These are phyloP conservation scores for Arthromyces matolae DNA, from an alignment of 768 basidiomycete species.

Conservation along the genomic window DNA sequence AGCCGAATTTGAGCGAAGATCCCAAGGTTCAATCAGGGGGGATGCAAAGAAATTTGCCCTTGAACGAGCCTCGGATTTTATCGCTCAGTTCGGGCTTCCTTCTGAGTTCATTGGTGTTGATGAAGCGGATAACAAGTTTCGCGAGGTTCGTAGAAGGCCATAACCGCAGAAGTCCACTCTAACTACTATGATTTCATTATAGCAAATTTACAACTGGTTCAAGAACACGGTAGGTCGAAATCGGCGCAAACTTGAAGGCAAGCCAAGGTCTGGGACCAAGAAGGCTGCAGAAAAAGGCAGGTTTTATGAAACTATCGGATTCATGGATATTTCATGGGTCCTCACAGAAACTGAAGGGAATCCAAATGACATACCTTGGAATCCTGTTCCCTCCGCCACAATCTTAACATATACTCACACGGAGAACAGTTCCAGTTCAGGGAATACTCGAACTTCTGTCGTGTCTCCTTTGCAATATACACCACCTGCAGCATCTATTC, in stretches of 20 bases:
- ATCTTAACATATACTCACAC: conserved; percentile 38
- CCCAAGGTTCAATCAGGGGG: conserved; percentile 56
- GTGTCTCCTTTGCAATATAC: conserved; percentile 41
- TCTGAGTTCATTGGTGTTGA: conserved; percentile 50
- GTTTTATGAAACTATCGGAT: conserved; percentile 2
- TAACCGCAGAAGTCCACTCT: conserved; percentile 3
- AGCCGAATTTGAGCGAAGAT: conserved; percentile 55
- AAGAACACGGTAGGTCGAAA: conserved; percentile 66
- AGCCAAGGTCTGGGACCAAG: conserved; percentile 45
- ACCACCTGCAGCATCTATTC: conserved; percentile 26
- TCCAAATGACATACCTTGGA: conserved; percentile 32
- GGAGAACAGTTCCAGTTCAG: conserved; percentile 34
- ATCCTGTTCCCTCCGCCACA: conserved; percentile 31
- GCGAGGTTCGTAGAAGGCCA: conserved; percentile 42
- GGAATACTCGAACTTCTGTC: conserved; percentile 28
- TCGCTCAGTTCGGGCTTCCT: conserved; percentile 54
- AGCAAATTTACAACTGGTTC: conserved; percentile 77
- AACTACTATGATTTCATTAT: conserved; percentile 15
- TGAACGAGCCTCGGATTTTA: conserved; percentile 59
- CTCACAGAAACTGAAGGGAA: conserved; percentile 16
- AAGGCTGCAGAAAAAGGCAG: conserved; percentile 49
- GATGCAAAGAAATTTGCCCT: conserved; percentile 70
- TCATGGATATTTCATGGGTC: conserved; percentile 1
- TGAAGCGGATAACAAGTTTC: conserved; percentile 57
- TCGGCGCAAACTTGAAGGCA: conserved; percentile 53